Conservation (phyloP, 2,329 filamentous ascomycete genomes). For the Myotisia sp. region DNA sequence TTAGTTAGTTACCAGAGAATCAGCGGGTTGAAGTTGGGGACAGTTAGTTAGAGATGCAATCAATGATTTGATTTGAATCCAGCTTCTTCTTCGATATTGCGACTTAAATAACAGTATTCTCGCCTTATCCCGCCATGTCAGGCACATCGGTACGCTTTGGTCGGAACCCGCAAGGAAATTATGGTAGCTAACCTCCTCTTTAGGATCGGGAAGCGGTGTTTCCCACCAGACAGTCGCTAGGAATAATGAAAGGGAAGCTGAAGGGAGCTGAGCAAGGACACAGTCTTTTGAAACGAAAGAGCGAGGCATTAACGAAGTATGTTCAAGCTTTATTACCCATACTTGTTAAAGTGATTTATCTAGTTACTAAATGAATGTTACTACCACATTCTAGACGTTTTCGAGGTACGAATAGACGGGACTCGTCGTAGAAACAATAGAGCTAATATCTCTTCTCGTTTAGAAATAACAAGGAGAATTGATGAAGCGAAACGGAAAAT, state of each 20-base stretch:
- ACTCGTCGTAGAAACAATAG: no score
- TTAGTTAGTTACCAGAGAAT: no score
- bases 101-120: no score
- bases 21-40: no score
- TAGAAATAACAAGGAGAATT: constrained; percentile 90
- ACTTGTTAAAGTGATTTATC: constrained; percentile 2
- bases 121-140: constrained; percentile 26
- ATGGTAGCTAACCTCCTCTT: constrained; percentile 15
- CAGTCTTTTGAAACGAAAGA: constrained; percentile 92
- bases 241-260: constrained; percentile 94
- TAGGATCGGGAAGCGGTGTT: constrained; percentile 94
- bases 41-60: no score
- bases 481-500: constrained; percentile 99
- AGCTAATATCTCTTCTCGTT: constrained; percentile 9
- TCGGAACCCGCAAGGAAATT: not conserved
- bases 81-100: no score
- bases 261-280: constrained; percentile 87
- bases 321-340: constrained; percentile 17
- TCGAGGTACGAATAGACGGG: constrained; percentile 56
- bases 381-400: constrained; percentile 56
- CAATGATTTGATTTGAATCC: no score
- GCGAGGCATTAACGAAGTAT: constrained; percentile 93
- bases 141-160: constrained; percentile 22
- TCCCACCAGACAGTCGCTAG: constrained; percentile 90
- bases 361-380: constrained; percentile 15